These are phyloP conservation scores for Aspergillus sp. DNA, from an alignment of 2,329 filamentous ascomycete genomes.

Conservation along the genomic window DNA sequence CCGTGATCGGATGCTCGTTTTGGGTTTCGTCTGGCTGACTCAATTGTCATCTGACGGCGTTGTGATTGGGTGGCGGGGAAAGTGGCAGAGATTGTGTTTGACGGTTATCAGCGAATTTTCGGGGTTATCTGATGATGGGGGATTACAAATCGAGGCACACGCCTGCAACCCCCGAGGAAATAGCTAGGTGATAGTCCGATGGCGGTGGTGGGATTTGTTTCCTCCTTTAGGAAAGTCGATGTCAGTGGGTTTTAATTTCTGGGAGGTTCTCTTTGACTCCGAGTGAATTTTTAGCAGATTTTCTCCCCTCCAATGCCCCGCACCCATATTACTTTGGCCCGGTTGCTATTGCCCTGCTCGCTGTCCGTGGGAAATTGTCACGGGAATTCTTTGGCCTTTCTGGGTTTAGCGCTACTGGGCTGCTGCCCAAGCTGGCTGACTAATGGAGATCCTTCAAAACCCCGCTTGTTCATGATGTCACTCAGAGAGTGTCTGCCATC, in stretches of 20 bases:
- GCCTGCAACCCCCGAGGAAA: background rate
- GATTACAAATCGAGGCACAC: conserved; percentile 5
- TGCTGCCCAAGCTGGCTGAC: conserved; percentile 2
- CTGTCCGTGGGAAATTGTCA: background rate
- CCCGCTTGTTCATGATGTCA: conserved; percentile 5
- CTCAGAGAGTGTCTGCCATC: background rate
- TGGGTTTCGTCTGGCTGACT: conserved; percentile 10
- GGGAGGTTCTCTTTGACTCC: too few species aligned
- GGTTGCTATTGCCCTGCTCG: background rate
- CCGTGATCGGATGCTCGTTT: background rate
- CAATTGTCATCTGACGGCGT: conserved; percentile 9
- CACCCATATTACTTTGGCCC: background rate
- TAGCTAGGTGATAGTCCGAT: background rate
- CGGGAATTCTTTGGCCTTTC: background rate
- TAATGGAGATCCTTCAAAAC: background rate
- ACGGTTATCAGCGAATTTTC: conserved; percentile 2
- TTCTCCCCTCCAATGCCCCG: background rate
- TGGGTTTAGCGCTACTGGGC: background rate
- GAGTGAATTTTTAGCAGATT: background rate
- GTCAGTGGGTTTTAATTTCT: too few species aligned
- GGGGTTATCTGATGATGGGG: conserved; percentile 5
- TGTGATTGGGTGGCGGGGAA: conserved; percentile 3
- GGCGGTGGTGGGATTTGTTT: background rate
- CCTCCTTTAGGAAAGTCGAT: background rate
- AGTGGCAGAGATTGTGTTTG: conserved; percentile 7